Conservation (phyloP, 1,284 basidiomycete species). For the Cryptococcus deneoformans region DNA sequence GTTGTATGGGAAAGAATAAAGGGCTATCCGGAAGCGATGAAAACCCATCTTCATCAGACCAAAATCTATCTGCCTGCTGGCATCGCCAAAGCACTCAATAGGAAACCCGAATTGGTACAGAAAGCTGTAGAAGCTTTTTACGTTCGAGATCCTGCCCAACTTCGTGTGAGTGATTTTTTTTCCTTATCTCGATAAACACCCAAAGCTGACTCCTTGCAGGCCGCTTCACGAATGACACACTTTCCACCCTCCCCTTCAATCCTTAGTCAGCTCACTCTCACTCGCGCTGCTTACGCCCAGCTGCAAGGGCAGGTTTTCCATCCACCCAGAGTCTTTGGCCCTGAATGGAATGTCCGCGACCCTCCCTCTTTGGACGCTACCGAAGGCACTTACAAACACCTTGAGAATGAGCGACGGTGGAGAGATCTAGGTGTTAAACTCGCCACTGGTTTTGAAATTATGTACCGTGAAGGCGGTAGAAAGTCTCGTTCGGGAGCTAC, state of each 20-base stretch:
- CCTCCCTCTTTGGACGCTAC: slow-evolving; percentile 13
- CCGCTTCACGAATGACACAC: slow-evolving; percentile 78
- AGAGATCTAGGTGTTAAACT: slow-evolving; percentile 87
- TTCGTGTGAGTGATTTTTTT: slow-evolving; percentile 62
- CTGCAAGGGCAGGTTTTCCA: slow-evolving; percentile 86
- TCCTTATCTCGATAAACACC: background rate
- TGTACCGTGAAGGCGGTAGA: slow-evolving; percentile 74
- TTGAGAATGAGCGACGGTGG: slow-evolving; percentile 61
- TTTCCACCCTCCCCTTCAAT: slow-evolving; percentile 71
- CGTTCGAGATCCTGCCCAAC: slow-evolving; percentile 80
- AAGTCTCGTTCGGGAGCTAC: slow-evolving; percentile 54
- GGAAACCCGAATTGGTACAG: slow-evolving; percentile 70
- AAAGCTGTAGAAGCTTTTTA: slow-evolving; percentile 88
- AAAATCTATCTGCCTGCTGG: slow-evolving; percentile 76
- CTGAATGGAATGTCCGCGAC: slow-evolving; percentile 44
- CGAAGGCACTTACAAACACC: slow-evolving; percentile 1
- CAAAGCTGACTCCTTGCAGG: slow-evolving; percentile 51
- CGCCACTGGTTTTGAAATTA: slow-evolving; percentile 90
- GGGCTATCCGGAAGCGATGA: slow-evolving; percentile 68
- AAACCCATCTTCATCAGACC: slow-evolving; percentile 72
- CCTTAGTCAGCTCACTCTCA: slow-evolving; percentile 67
- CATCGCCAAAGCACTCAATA: slow-evolving; percentile 67
- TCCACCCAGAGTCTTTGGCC: slow-evolving; percentile 84
- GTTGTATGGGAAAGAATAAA: slow-evolving; percentile 64
- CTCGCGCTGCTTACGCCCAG: slow-evolving; percentile 88